Conservation (phyloP, 305 asterid genomes). For the Fraxinus velutina region DNA sequence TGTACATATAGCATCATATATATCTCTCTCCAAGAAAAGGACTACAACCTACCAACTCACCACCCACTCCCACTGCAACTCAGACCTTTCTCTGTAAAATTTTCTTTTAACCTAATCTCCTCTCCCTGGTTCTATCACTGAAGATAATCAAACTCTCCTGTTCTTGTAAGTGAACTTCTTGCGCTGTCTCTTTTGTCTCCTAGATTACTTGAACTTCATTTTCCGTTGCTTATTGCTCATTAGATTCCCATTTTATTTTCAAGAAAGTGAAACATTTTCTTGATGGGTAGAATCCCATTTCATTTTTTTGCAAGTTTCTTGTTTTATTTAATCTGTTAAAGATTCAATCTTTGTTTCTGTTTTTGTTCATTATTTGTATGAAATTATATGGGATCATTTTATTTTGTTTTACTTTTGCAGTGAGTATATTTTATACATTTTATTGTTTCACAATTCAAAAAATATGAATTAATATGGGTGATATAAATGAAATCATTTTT, state of each 20-base stretch:
- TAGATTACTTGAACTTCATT: background rate
- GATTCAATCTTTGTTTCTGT: constrained; percentile 1
- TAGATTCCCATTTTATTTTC: constrained; percentile 14
- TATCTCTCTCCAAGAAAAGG: too few relatives aligned
- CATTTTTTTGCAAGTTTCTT: background rate
- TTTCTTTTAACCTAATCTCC: background rate
- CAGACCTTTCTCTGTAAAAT: background rate
- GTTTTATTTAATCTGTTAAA: constrained; percentile 5
- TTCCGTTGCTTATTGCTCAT: background rate
- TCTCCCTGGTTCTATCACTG: background rate
- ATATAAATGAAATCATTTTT: background rate
- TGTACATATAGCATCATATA: too few relatives aligned
- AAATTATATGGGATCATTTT: background rate
- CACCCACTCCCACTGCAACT: background rate
- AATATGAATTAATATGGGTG: background rate
- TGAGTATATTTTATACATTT: background rate
- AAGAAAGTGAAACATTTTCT: background rate
- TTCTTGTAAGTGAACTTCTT: constrained; percentile 21
- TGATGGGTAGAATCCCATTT: background rate
- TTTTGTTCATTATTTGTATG: constrained; percentile 1
- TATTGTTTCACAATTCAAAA: background rate
- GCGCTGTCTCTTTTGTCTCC: background rate
- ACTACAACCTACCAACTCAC: background rate
- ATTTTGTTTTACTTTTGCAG: background rate
- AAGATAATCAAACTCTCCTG: background rate